These are phyloP conservation scores for Chionographis japonica DNA, from an alignment of 106 monocot genomes.

Conservation along the genomic window DNA sequence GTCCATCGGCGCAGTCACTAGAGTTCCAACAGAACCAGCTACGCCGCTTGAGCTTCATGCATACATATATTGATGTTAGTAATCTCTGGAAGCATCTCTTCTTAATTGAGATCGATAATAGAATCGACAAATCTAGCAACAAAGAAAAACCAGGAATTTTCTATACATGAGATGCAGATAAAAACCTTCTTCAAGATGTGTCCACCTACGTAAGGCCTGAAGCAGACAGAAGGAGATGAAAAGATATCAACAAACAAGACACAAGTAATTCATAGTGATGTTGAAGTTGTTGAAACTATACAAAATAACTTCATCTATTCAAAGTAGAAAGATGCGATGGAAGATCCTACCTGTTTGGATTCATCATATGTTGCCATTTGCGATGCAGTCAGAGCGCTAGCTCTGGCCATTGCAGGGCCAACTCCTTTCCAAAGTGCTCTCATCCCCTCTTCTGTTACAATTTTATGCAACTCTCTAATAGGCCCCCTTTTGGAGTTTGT, in stretches of 20 bases:
- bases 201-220: constrained; percentile 75
- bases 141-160: constrained; percentile 21
- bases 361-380: constrained; percentile 95
- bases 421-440: constrained; percentile 94
- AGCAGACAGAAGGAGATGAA: constrained; percentile 4
- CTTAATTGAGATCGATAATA: background rate
- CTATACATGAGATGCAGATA: constrained; percentile 89
- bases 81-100: background rate
- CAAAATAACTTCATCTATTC: too few species aligned
- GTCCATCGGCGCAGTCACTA: constrained; percentile 82
- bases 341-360: constrained; percentile 74
- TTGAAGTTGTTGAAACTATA: too few species aligned
- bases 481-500: constrained; percentile 41
- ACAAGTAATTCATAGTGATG: too few species aligned
- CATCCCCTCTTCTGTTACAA: constrained; percentile 55
- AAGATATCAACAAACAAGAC: background rate
- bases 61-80: constrained; percentile 14
- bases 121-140: background rate
- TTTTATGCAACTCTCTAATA: constrained; percentile 41
- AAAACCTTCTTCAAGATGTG: constrained; percentile 82
- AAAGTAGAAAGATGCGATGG: background rate
- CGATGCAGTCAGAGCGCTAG: constrained; percentile 81
- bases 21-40: constrained; percentile 79
- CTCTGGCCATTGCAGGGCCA: constrained; percentile 89
- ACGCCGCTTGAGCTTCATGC: constrained; percentile 67